Evolutionary conservation across 2,329 filamentous ascomycete genomes (phyloP), one percentile per base, ranked within the genome.

Genomic region (Trichoderma lentiforme): DNA sequence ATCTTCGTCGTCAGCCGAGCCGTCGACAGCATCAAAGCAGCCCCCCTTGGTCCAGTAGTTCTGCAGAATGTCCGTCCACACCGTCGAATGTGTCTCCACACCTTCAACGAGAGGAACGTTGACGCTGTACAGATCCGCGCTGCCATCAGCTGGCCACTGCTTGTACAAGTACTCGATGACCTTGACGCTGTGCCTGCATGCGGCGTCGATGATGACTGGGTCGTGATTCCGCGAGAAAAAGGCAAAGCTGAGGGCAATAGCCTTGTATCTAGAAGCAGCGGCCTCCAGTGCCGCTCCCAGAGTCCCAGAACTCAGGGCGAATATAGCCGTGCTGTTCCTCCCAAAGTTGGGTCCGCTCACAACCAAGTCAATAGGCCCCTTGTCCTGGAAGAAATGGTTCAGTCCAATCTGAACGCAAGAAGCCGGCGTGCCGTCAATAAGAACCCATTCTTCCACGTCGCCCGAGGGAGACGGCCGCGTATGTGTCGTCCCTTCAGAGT

Each of bases 191-290:
- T 95, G 90, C 58, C 88, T 84, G 47, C 91, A 93, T 3, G 94
- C 94, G 63, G 89, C 93, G 36, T 89, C 88, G 72, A 98, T 95
- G 75, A 97, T 90, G 28, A 87, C 86, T 2, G 93, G 91, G 76
- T 97, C 93, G 81, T 98, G 95, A 79, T 93, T 93, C 72, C 91
- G 88, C 71, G 90, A 90, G 82, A 95, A 96, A 83, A 98, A 98
- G 26, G 95, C 96, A 80, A 94, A 99, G 63, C 90, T 94, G 53
- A 99, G 83, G 0, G 96, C 96, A 74, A 99, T 92, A 14, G 93
- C 87, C 76, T 86, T 90, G 73, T 85, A 86, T 51, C 87, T 87
- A 78, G 91, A 95, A 1, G 92, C 87, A 2, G 93, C 92, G 7
- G 90, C 93, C 83, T 95, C 93, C 78, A 95, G 84, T 0, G 93